Percentiles rank a stretch among this genome's conserved stretches.
Evolutionary conservation across 164 flowering plant species (phyloP).

Genomic region (Echeveria elegans): DNA sequence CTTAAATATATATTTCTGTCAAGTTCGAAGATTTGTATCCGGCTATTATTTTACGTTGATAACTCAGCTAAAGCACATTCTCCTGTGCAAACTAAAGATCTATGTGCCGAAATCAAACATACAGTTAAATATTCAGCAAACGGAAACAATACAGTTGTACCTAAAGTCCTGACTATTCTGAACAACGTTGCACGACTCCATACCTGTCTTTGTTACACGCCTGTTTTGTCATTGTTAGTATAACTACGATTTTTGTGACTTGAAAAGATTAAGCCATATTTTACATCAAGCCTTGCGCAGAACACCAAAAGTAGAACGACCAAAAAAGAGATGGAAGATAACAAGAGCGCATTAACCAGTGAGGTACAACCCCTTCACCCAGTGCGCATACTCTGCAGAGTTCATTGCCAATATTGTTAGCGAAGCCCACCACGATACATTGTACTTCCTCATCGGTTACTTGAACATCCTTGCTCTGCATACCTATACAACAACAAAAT

Average conservation of each 20-base stretch:
- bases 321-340: neutral
- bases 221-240: neutral
- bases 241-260: neutral
- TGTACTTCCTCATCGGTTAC: constrained; percentile 23
- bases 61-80: neutral
- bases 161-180: too few relatives aligned
- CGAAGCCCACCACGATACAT: constrained; percentile 28
- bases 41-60: neutral
- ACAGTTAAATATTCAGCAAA: too few relatives aligned
- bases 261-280: neutral
- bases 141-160: too few relatives aligned
- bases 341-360: neutral
- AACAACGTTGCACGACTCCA: too few relatives aligned
- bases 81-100: neutral
- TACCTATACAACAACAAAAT: constrained; percentile 10
- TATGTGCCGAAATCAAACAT: neutral
- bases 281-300: neutral
- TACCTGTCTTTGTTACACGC: neutral
- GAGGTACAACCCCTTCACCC: constrained; percentile 1
- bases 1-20: neutral
- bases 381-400: constrained; percentile 13
- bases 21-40: neutral
- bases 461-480: constrained; percentile 20
- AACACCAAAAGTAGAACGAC: neutral
- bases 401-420: constrained; percentile 18